Base-by-base conservation (phyloP, 1,284 basidiomycete species). In the Boletus semigastroideus region DNA sequence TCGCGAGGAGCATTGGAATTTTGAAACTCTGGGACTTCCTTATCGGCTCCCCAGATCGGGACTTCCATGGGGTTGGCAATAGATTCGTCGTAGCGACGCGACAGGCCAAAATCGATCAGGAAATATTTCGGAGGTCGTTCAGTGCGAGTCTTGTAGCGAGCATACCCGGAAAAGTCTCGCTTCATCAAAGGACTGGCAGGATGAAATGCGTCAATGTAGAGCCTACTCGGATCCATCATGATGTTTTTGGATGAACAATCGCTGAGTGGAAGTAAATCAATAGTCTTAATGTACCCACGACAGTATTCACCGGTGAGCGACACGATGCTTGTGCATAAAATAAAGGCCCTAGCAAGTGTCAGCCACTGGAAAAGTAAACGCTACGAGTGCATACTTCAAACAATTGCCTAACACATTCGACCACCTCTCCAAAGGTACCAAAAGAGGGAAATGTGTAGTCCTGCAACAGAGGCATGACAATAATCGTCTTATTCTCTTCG, bases 51-150 rank as follows among this genome's bases (percentile, higher is more conserved):
- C 44, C 44, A 46, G 11, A 46, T 46, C 0, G 44, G 44, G 14
- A 31, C 31, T 47, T 62, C 67, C 42, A 52, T 34, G 3, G 63
- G 63, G 0, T 58, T 39, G 14, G 25, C 27, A 8, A 52, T 31
- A 5, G 56, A 54, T 0, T 44, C 7, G 28, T 65, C 62, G 48
- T 68, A 72, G 8, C 52, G 58, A 30, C 59, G 54, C 3, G 72
- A 69, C 2, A 72, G 33, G 1, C 73, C 73, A 41, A 76, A 78
- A 54, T 77, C 76, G 17, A 73, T 73, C 11, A 71, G 58, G 38
- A 67, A 60, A 47, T 75, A 74, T 45, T 61, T 69, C 1, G 69
- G 59, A 4, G 69, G 67, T 22, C 59, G 52, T 42, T 55, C 50
- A 0, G 72, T 73, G 0, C 73, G 65, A 14, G 57, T 66, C 14